Conservation (phyloP, 2,329 filamentous ascomycete genomes). For the Colletotrichum higginsianum region DNA sequence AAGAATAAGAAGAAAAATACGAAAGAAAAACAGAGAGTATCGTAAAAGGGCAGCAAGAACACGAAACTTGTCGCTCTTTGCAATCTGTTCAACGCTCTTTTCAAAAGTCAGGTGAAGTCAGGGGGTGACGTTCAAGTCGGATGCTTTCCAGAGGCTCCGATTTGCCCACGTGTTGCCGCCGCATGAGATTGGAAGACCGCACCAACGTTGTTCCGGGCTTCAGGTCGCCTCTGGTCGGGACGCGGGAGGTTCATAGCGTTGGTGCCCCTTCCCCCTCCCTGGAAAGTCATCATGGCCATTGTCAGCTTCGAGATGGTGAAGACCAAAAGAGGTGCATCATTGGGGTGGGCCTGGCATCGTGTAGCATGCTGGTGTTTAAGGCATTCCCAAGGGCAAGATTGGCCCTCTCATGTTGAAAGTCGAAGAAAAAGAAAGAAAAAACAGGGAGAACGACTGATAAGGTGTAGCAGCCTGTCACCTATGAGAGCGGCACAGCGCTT, state of each 20-base stretch:
- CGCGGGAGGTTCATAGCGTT: constrained; percentile 33
- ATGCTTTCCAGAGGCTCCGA: constrained; percentile 3
- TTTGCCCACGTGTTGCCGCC: constrained; percentile 20
- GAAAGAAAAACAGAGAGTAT: not conserved
- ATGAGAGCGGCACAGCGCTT: not conserved
- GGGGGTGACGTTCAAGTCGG: constrained; percentile 10
- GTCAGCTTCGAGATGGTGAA: not conserved
- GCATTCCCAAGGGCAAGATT: not conserved
- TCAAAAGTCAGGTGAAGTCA: not conserved
- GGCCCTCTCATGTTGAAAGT: no score
- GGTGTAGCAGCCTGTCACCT: not conserved
- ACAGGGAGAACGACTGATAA: not conserved
- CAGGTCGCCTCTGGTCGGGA: constrained; percentile 14
- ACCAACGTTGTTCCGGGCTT: constrained; percentile 39
- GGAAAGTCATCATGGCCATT: not conserved
- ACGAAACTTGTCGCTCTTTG: not conserved
- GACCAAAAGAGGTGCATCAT: not conserved
- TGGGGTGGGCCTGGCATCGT: not conserved
- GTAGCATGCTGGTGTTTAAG: not conserved
- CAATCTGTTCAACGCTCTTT: not conserved
- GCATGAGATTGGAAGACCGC: constrained; percentile 18
- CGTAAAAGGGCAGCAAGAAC: not conserved
- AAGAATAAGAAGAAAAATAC: not conserved
- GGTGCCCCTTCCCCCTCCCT: not conserved
- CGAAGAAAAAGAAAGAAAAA: not conserved